Conservation (phyloP, 2,329 filamentous ascomycete genomes). For the Xylogone sp. region DNA sequence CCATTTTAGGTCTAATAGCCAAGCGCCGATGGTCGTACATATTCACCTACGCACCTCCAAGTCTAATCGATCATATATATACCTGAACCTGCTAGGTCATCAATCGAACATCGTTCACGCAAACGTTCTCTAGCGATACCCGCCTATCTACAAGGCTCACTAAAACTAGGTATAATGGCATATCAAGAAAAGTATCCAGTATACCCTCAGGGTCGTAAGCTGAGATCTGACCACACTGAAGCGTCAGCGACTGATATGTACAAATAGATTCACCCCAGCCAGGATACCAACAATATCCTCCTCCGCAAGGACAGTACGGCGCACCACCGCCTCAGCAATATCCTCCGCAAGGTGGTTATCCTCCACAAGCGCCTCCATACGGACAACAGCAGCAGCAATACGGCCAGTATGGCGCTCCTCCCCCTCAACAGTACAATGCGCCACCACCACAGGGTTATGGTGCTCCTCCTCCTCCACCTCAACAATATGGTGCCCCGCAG, state of each 20-base stretch:
- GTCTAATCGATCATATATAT: no score
- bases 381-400: conserved; percentile 9
- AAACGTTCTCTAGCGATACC: no score
- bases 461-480: conserved; percentile 8
- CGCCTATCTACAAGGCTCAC: neutral
- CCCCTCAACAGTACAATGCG: conserved; percentile 6
- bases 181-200: conserved; percentile 12
- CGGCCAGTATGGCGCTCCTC: conserved; percentile 13
- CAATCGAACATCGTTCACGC: neutral
- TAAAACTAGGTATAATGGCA: conserved; percentile 8
- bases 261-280: conserved; percentile 10
- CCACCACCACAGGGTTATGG: no score
- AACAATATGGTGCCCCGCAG: conserved; percentile 9
- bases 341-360: conserved; percentile 11
- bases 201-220: conserved; percentile 15
- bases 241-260: conserved; percentile 1
- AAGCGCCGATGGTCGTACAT: no score
- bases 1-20: no score
- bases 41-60: no score
- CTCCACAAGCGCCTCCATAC: conserved; percentile 7
- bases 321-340: conserved; percentile 14
- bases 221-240: neutral
- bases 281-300: conserved; percentile 8
- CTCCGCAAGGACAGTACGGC: conserved; percentile 9
- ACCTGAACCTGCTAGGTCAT: neutral